phyloP scores from a whole-genome alignment of 208 protist species.

The Wallacemonas sp. region DNA sequence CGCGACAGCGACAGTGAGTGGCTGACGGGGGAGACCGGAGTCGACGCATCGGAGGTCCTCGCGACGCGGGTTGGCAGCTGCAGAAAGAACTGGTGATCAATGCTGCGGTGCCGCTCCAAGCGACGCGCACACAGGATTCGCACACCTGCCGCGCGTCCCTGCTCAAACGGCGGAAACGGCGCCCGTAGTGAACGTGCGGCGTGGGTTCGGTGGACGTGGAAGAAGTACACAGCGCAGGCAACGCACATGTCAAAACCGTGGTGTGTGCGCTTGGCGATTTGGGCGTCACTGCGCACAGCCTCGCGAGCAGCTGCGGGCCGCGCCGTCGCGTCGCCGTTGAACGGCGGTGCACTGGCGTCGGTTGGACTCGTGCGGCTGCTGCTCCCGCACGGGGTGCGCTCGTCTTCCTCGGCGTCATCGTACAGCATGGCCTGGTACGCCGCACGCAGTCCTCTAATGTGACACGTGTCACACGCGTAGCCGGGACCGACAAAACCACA shows the following conservation, averaged over 20 bases:
- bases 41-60: neutral
- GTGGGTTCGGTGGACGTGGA: constrained; percentile 21
- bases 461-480: constrained; percentile 63
- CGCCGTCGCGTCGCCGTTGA: constrained; percentile 5
- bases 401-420: neutral
- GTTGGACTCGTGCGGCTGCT: neutral
- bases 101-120: neutral
- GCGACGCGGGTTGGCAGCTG: neutral
- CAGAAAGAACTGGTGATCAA: neutral
- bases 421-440: constrained; percentile 68
- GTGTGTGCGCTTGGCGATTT: constrained; percentile 26
- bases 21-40: neutral
- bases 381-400: neutral
- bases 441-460: constrained; percentile 30
- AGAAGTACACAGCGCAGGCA: constrained; percentile 66
- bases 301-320: neutral
- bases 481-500: constrained; percentile 32
- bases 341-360: neutral
- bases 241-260: constrained; percentile 74
- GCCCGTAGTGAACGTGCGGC: constrained; percentile 22
- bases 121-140: constrained; percentile 20
- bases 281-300: constrained; percentile 46
- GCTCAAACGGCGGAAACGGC: constrained; percentile 26
- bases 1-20: neutral
- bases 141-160: constrained; percentile 39